A percentile compares a stretch with the other conserved stretches of the same genome.
phyloP scores from a whole-genome alignment of 106 monocot species.

The Platanthera guangdongensis region DNA sequence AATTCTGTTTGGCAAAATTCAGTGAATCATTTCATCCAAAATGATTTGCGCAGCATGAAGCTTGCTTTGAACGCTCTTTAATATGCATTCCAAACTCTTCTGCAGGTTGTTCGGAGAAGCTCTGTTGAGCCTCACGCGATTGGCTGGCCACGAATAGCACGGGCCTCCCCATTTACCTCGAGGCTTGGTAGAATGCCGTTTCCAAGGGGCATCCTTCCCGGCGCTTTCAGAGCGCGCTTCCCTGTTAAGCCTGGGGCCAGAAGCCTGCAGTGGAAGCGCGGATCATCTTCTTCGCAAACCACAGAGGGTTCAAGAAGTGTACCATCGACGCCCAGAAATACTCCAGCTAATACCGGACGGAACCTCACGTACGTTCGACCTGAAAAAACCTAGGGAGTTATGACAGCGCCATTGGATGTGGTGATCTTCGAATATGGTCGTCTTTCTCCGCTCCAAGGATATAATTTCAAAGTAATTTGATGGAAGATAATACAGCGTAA shows the following conservation, averaged over 20 bases:
- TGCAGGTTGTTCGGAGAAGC: constrained; percentile 61
- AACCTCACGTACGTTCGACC: constrained; percentile 77
- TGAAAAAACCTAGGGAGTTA: constrained; percentile 31
- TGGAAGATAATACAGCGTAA: neutral
- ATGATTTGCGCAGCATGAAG: neutral
- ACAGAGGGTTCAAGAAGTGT: constrained; percentile 16
- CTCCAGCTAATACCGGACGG: constrained; percentile 10
- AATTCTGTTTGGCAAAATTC: neutral
- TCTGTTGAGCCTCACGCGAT: constrained; percentile 37
- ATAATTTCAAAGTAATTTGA: neutral
- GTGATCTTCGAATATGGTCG: neutral
- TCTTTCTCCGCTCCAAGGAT: neutral
- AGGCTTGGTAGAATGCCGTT: constrained; percentile 43
- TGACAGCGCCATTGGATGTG: neutral
- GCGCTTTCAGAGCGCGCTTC: constrained; percentile 45
- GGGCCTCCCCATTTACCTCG: constrained; percentile 34
- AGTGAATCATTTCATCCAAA: neutral
- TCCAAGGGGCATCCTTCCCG: constrained; percentile 35
- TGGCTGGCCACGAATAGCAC: constrained; percentile 40
- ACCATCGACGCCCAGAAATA: constrained; percentile 11
- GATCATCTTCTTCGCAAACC: constrained; percentile 13
- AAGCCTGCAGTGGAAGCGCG: constrained; percentile 95
- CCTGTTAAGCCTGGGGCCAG: constrained; percentile 60
- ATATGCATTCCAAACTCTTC: neutral
- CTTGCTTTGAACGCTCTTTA: neutral